These are phyloP conservation scores for Coprinellus aureogranulatus DNA, from an alignment of 768 basidiomycete species.

Conservation along the genomic window DNA sequence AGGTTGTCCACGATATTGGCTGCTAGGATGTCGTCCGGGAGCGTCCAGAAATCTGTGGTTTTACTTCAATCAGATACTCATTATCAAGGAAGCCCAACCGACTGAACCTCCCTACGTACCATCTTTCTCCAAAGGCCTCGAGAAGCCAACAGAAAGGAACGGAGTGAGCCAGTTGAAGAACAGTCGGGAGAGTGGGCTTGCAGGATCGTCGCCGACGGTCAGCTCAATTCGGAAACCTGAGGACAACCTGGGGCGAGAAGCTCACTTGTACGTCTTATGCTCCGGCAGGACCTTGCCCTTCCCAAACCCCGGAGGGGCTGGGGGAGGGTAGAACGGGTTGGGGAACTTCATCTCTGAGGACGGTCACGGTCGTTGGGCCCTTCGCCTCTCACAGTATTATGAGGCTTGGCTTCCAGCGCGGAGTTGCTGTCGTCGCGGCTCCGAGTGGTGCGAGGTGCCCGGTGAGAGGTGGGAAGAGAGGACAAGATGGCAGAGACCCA, in stretches of 20 bases:
- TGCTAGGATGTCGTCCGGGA: slow-evolving; percentile 36
- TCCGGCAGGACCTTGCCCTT: slow-evolving; percentile 44
- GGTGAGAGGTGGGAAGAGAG: too few species aligned
- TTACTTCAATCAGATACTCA: background rate
- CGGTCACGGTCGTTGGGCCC: too few species aligned
- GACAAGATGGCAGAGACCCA: too few species aligned
- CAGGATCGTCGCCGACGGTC: background rate
- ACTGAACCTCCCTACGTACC: slow-evolving; percentile 25
- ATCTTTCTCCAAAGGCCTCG: slow-evolving; percentile 46
- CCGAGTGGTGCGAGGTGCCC: too few species aligned
- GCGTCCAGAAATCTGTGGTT: slow-evolving; percentile 50
- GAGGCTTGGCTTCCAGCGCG: too few species aligned
- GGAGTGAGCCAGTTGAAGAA: slow-evolving; percentile 47
- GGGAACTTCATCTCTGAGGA: slow-evolving; percentile 27
- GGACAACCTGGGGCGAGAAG: background rate
- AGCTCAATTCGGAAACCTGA: too few species aligned
- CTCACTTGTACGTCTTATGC: slow-evolving; percentile 29
- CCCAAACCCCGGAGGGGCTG: slow-evolving; percentile 50
- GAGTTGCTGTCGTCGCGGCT: too few species aligned
- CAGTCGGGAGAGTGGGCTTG: slow-evolving; percentile 32
- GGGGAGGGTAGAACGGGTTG: slow-evolving; percentile 40
- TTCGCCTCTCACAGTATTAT: too few species aligned
- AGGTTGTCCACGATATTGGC: slow-evolving; percentile 33
- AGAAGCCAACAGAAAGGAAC: slow-evolving; percentile 47
- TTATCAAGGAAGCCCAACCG: background rate